Conservation (phyloP, 1,139 yeast species). For the Kodamaea sp. region DNA sequence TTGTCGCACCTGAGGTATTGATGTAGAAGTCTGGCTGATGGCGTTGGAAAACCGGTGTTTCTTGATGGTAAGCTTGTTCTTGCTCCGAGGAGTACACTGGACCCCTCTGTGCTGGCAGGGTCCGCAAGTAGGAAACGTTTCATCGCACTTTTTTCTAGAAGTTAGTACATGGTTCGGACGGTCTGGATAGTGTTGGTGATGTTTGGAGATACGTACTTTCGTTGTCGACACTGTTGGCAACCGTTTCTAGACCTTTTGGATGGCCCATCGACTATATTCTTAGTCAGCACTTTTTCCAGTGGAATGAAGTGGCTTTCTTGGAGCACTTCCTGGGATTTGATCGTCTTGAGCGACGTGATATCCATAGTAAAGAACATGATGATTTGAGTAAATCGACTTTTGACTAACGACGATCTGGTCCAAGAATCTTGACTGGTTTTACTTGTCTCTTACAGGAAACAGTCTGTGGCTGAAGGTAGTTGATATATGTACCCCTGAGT, state of each 20-base stretch:
- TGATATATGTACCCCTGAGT: too few species aligned
- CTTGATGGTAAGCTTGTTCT: conserved; percentile 2
- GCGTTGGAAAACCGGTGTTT: conserved; percentile 1
- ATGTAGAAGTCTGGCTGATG: too few species aligned
- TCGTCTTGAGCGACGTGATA: conserved; percentile 5
- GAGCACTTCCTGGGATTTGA: conserved; percentile 2
- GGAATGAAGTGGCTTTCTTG: background rate
- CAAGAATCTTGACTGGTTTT: too few species aligned
- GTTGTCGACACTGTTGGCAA: conserved; percentile 5
- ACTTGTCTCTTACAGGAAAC: too few species aligned
- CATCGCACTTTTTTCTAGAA: conserved; percentile 18
- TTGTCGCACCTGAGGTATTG: too few species aligned
- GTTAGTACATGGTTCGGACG: conserved; percentile 2
- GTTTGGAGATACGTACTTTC: conserved; percentile 5
- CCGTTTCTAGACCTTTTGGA: conserved; percentile 6
- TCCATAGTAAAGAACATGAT: conserved; percentile 4
- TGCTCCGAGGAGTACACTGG: conserved; percentile 9
- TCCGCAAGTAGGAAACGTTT: conserved; percentile 15
- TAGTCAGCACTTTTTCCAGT: conserved; percentile 1
- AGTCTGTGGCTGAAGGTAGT: too few species aligned
- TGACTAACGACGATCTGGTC: too few species aligned
- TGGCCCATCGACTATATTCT: conserved; percentile 5
- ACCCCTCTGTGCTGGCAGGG: conserved; percentile 11
- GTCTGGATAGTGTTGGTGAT: too few species aligned
- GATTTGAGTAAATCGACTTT: too few species aligned